Percentiles rank a stretch among this genome's conserved stretches.
Conservation (phyloP, 306 rosid genomes). For the Cajanus cajan region DNA sequence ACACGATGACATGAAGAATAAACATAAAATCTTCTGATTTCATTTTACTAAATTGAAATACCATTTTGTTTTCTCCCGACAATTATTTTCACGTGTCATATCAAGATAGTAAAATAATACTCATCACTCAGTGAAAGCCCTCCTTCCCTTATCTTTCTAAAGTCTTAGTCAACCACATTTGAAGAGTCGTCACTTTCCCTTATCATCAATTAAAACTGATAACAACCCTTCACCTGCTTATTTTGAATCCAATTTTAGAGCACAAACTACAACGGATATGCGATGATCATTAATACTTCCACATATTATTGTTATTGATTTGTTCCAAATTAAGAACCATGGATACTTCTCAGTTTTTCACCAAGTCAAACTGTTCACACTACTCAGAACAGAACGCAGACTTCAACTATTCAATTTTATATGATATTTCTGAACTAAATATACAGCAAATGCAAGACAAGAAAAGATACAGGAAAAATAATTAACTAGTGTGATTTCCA, state of each 20-base stretch:
- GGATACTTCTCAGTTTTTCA: neutral
- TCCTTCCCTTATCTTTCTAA: neutral
- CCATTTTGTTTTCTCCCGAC: neutral
- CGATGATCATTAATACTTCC: neutral
- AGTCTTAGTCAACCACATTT: constrained; percentile 11
- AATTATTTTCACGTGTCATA: neutral
- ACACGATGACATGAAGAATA: neutral
- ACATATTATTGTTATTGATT: neutral
- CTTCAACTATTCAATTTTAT: neutral
- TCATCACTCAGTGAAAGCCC: neutral
- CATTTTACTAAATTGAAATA: constrained; percentile 1
- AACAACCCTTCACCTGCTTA: neutral
- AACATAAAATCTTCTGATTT: neutral
- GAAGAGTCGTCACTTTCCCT: neutral
- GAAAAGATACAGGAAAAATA: neutral
- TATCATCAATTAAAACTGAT: neutral
- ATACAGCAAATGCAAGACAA: constrained; percentile 6
- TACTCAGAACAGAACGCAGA: neutral
- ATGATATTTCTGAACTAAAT: neutral
- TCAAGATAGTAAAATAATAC: neutral
- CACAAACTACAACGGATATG: neutral
- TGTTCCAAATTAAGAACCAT: neutral
- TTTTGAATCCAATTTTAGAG: neutral
- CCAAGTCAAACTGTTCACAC: constrained; percentile 27
- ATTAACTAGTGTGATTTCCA: constrained; percentile 47